These are phyloP conservation scores for Cladosporium velox DNA, from an alignment of 2,329 filamentous ascomycete genomes.

Conservation along the genomic window DNA sequence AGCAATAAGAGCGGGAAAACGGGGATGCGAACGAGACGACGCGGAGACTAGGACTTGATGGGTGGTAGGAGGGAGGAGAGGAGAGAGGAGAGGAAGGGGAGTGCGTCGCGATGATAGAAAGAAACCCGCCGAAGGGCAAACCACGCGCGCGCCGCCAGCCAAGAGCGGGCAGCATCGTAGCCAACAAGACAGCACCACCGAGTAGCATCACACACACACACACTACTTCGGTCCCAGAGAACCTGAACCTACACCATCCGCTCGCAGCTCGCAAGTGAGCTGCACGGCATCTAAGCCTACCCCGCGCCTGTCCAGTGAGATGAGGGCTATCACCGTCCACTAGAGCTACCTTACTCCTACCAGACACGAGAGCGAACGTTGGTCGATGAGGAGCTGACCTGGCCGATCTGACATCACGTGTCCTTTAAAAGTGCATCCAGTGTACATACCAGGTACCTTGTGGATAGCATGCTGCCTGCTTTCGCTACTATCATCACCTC, in stretches of 20 bases:
- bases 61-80: background rate
- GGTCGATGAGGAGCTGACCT: background rate
- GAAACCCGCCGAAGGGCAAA: background rate
- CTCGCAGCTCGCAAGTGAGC: background rate
- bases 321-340: background rate
- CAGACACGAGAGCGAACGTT: constrained; percentile 1
- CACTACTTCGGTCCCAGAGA: constrained; percentile 1
- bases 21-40: constrained; percentile 16
- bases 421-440: background rate
- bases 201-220: background rate
- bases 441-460: too few relatives aligned
- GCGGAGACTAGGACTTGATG: constrained; percentile 2
- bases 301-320: constrained; percentile 15
- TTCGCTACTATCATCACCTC: background rate
- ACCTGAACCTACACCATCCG: constrained; percentile 6
- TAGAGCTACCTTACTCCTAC: constrained; percentile 8
- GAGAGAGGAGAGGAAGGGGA: constrained; percentile 4
- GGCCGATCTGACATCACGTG: background rate
- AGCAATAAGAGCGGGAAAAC: constrained; percentile 15
- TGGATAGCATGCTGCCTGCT: background rate
- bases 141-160: constrained; percentile 2
- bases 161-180: constrained; percentile 8
- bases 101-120: background rate
- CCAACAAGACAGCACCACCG: background rate
- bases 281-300: constrained; percentile 12